These are phyloP conservation scores for Malus asiatica DNA, from an alignment of 306 rosid genomes.

Conservation along the genomic window DNA sequence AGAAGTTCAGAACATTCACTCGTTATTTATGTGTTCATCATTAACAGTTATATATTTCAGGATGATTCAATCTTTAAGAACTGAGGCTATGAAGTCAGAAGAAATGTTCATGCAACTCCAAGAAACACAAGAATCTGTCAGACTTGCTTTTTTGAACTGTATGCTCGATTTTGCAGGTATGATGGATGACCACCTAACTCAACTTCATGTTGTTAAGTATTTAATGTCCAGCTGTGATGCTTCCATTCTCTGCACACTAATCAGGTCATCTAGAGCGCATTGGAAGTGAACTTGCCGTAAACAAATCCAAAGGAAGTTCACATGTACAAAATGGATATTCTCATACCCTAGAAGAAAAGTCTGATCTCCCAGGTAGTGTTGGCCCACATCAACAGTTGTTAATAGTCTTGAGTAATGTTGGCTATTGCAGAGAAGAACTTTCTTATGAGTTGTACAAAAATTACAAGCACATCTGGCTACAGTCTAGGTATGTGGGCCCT, in stretches of 20 bases:
- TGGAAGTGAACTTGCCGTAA: slow-evolving; percentile 60
- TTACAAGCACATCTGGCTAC: slow-evolving; percentile 79
- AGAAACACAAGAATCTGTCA: slow-evolving; percentile 91
- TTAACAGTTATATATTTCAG: slow-evolving; percentile 37
- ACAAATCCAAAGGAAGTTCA: slow-evolving; percentile 51
- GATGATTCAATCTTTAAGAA: slow-evolving; percentile 71
- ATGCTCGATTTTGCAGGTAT: slow-evolving; percentile 97
- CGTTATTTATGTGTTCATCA: neutral
- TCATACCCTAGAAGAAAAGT: slow-evolving; percentile 46
- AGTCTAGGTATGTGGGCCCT: slow-evolving; percentile 52
- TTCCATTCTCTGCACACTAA: slow-evolving; percentile 20
- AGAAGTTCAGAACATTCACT: neutral
- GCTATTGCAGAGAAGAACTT: slow-evolving; percentile 95
- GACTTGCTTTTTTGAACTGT: slow-evolving; percentile 91
- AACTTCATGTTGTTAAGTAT: slow-evolving; percentile 7
- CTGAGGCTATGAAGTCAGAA: slow-evolving; percentile 83
- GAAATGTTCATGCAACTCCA: slow-evolving; percentile 76
- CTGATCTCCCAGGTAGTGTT: slow-evolving; percentile 52
- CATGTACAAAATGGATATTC: slow-evolving; percentile 67
- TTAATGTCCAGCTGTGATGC: slow-evolving; percentile 14
- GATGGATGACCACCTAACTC: slow-evolving; percentile 23
- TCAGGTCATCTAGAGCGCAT: slow-evolving; percentile 78
- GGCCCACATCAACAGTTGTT: slow-evolving; percentile 78
- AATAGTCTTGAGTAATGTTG: slow-evolving; percentile 83
- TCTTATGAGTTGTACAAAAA: slow-evolving; percentile 72